These are phyloP conservation scores for Diaporthe vexans DNA, from an alignment of 2,329 filamentous ascomycete species.

Conservation along the genomic window DNA sequence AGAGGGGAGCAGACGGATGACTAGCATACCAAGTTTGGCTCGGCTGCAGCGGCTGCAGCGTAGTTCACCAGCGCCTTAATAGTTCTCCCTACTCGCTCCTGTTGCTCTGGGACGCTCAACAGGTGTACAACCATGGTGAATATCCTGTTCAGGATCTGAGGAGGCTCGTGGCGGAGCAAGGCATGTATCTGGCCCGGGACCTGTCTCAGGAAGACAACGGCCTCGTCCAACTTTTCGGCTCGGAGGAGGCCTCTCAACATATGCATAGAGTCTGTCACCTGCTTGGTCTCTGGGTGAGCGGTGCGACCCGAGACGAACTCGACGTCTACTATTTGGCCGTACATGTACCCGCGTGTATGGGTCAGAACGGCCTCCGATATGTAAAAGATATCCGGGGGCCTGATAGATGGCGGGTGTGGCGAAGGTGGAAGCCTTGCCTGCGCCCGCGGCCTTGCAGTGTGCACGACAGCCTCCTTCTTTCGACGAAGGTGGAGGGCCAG, in stretches of 20 bases:
- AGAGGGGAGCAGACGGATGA: neutral
- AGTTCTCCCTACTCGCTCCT: neutral
- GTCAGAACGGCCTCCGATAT: slow-evolving; percentile 33
- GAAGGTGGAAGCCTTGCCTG: neutral
- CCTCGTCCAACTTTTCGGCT: slow-evolving; percentile 27
- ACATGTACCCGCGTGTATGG: slow-evolving; percentile 32
- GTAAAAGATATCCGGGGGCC: slow-evolving; percentile 34
- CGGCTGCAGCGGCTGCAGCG: slow-evolving; percentile 23
- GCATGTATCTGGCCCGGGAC: slow-evolving; percentile 20
- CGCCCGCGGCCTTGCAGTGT: neutral
- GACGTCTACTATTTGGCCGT: neutral
- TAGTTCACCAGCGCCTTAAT: slow-evolving; percentile 36
- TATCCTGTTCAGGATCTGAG: slow-evolving; percentile 30
- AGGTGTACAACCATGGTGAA: slow-evolving; percentile 33
- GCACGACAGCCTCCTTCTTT: slow-evolving; percentile 25
- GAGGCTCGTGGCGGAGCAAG: slow-evolving; percentile 32
- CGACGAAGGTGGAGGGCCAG: slow-evolving; percentile 36
- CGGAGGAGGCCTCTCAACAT: slow-evolving; percentile 1
- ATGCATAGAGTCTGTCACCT: neutral
- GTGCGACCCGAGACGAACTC: neutral
- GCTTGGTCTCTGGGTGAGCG: neutral
- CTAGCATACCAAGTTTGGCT: slow-evolving; percentile 5
- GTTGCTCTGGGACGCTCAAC: slow-evolving; percentile 1
- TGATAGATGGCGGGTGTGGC: slow-evolving; percentile 6
- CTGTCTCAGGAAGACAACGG: slow-evolving; percentile 26